Percentiles rank a stretch among this genome's conserved stretches.
Conservation (phyloP, 2,329 filamentous ascomycete genomes). For the Ascochyta lentis region DNA sequence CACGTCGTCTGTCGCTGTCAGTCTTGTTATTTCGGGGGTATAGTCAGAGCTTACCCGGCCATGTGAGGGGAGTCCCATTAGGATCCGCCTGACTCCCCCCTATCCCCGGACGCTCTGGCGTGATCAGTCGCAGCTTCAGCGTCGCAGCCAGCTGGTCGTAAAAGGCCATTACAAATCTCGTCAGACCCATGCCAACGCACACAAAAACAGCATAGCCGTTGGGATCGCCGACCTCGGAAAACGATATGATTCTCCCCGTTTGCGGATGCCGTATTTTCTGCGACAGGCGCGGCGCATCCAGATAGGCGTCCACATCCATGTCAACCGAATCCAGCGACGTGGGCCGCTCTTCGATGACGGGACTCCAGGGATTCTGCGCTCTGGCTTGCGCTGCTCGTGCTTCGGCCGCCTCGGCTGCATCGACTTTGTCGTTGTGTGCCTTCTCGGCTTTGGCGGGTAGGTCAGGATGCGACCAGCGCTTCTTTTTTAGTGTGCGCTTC, state of each 20-base stretch:
- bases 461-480: slow-evolving; percentile 51
- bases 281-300: slow-evolving; percentile 81
- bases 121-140: slow-evolving; percentile 87
- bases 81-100: slow-evolving; percentile 87
- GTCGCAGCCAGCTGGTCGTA: slow-evolving; percentile 95
- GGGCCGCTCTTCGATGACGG: slow-evolving; percentile 72
- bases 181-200: slow-evolving; percentile 97
- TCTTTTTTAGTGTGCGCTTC: slow-evolving; percentile 42
- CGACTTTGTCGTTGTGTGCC: slow-evolving; percentile 42
- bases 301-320: slow-evolving; percentile 82
- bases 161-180: slow-evolving; percentile 93
- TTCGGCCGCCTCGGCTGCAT: slow-evolving; percentile 31
- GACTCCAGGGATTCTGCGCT: slow-evolving; percentile 20
- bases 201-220: slow-evolving; percentile 92
- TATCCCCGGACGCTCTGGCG: slow-evolving; percentile 90
- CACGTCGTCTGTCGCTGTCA: slow-evolving; percentile 70
- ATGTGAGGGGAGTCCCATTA: slow-evolving; percentile 86
- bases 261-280: slow-evolving; percentile 87
- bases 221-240: slow-evolving; percentile 94
- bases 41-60: slow-evolving; percentile 73
- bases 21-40: slow-evolving; percentile 48
- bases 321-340: slow-evolving; percentile 86
- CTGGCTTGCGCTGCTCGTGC: slow-evolving; percentile 10
- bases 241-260: slow-evolving; percentile 87
- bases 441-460: slow-evolving; percentile 49